Conservation (phyloP, 192 early-diverging fungal genomes). For the Thamnidium elegans region DNA sequence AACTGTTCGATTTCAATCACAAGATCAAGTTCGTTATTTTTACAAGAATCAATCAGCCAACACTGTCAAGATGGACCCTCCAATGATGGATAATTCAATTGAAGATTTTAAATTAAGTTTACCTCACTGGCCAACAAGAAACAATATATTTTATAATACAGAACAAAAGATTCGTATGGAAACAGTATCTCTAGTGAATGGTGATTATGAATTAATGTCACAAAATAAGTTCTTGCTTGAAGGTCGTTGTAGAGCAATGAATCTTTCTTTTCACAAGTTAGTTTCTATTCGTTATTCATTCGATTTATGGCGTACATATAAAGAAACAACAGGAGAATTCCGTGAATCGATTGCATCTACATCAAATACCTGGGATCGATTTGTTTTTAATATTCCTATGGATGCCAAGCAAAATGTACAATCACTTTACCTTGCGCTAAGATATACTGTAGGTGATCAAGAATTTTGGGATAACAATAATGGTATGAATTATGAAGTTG, state of each 20-base stretch:
- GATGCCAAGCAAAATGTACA: conserved; percentile 22
- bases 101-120: conserved; percentile 31
- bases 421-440: conserved; percentile 60
- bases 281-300: conserved; percentile 80
- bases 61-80: conserved; percentile 41
- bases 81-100: conserved; percentile 22
- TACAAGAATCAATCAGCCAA: conserved; percentile 64
- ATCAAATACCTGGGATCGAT: conserved; percentile 59
- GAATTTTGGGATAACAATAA: conserved; percentile 96
- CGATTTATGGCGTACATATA: conserved; percentile 75
- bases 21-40: conserved; percentile 67
- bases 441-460: conserved; percentile 64
- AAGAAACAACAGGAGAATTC: conserved; percentile 66
- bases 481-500: conserved; percentile 78
- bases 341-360: conserved; percentile 53
- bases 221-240: conserved; percentile 53
- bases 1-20: conserved; percentile 60
- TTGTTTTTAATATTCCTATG: conserved; percentile 65
- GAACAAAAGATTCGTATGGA: conserved; percentile 13
- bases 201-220: conserved; percentile 14
- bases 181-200: conserved; percentile 11
- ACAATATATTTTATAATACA: conserved; percentile 49
- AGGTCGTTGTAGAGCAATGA: conserved; percentile 75
- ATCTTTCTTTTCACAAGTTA: conserved; percentile 81
- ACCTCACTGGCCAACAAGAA: conserved; percentile 43